A percentile compares a stretch with the other conserved stretches of the same genome.
These are phyloP conservation scores for Thuidium tamariscinum DNA, from an alignment of 225 moss, liverwort and hornwort species.

Conservation along the genomic window DNA sequence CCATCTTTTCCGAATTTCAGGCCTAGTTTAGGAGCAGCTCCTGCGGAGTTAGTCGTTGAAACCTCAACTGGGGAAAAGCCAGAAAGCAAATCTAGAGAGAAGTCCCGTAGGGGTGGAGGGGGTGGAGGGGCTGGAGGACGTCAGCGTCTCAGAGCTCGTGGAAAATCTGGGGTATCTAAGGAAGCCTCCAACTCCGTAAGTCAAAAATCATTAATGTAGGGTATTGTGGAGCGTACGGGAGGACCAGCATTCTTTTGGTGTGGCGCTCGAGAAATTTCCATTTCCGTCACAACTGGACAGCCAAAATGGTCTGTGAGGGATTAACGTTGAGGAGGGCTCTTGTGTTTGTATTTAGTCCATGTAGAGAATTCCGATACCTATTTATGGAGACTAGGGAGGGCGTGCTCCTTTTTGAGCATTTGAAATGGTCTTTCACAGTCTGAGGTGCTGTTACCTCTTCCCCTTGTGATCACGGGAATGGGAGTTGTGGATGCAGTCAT, in stretches of 20 bases:
- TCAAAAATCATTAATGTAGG: conserved; percentile 4
- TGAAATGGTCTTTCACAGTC: conserved; percentile 23
- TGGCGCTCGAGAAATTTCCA: background rate
- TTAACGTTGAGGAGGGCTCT: background rate
- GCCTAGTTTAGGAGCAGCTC: conserved; percentile 26
- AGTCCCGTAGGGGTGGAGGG: conserved; percentile 40
- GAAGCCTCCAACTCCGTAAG: conserved; percentile 34
- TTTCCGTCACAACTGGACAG: background rate
- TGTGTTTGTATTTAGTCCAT: background rate
- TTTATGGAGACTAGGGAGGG: background rate
- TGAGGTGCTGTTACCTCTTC: conserved; percentile 24
- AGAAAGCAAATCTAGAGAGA: conserved; percentile 28
- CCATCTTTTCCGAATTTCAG: background rate
- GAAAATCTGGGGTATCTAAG: conserved; percentile 18
- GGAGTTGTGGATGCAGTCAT: conserved; percentile 53
- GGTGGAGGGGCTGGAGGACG: conserved; percentile 51
- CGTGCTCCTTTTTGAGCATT: conserved; percentile 19
- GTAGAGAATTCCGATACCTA: background rate
- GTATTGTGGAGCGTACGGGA: background rate
- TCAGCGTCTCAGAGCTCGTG: conserved; percentile 48
- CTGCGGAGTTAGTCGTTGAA: conserved; percentile 38
- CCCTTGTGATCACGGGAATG: conserved; percentile 36
- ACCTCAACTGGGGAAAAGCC: conserved; percentile 23
- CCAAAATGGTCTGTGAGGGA: background rate
- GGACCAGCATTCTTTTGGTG: background rate